Conservation (phyloP, 768 basidiomycete genomes). For the Amanita subjunquillea region DNA sequence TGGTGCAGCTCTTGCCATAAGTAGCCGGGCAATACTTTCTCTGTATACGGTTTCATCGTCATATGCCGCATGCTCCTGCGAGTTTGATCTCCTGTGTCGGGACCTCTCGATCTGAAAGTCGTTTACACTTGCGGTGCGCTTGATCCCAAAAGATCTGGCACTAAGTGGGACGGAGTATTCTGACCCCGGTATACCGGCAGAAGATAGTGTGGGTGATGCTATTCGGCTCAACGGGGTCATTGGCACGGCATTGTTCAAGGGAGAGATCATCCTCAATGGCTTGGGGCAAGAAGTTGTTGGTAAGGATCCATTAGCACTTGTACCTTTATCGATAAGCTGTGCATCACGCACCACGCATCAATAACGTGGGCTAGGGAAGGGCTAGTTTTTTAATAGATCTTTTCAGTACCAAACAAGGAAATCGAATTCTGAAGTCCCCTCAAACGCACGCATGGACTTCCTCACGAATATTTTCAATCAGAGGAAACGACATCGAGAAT, state of each 20-base stretch:
- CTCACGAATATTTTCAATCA: too few species aligned
- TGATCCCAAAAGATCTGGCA: background rate
- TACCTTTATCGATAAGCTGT: slow-evolving; percentile 1
- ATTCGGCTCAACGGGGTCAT: slow-evolving; percentile 3
- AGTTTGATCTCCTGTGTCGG: slow-evolving; percentile 20
- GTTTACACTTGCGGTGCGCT: slow-evolving; percentile 1
- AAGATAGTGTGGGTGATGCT: slow-evolving; percentile 2
- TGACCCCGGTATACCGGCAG: background rate
- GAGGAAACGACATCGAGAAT: too few species aligned
- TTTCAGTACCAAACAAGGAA: background rate
- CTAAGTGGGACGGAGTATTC: background rate
- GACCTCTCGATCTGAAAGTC: slow-evolving; percentile 57
- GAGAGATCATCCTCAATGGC: background rate
- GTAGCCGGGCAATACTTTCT: slow-evolving; percentile 41
- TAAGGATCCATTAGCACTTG: background rate
- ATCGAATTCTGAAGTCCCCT: too few species aligned
- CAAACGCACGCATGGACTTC: too few species aligned
- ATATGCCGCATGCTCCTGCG: slow-evolving; percentile 16
- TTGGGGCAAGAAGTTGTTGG: background rate
- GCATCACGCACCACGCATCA: slow-evolving; percentile 5
- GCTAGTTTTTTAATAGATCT: too few species aligned
- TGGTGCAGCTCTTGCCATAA: slow-evolving; percentile 49
- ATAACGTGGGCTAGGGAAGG: slow-evolving; percentile 6
- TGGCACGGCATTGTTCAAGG: background rate
- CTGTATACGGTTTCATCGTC: slow-evolving; percentile 46